Base-by-base conservation (phyloP, 768 basidiomycete species). In the Chalciporus piperatus region DNA sequence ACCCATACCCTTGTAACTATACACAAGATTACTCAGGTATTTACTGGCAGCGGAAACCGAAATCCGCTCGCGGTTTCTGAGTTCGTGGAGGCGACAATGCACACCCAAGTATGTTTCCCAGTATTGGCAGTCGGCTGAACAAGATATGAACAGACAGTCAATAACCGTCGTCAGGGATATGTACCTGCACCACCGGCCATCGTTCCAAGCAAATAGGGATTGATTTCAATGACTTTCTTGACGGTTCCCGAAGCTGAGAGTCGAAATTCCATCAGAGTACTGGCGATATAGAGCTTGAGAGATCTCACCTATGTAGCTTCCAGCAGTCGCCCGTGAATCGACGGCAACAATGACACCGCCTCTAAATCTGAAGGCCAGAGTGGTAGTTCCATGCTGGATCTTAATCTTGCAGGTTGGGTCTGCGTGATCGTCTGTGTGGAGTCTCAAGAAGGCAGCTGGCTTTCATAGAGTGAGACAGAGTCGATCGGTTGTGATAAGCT, bases 91-190 rank as follows among this genome's bases (percentile, higher is more conserved):
- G 46, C 97, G 86, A 71, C 96, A 98, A 64, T 98, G 94, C 64
- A 97, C 92, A 45, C 97, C 97, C 59, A 99, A 87, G 70, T 98
- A 99, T 17, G 97, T 99, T 70, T 99, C 97, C 97, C 96, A 98
- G 74, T 83, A 93, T 65, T 96, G 92, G 63, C 93, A 94, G 68
- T 95, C 92, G 49, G 93, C 92, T 91, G 56, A n/a, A 57, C 40
- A 37, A 37, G 47, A 19, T 49, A 54, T 27, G 55, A 43, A 61
- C 37, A 9, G 2, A 41, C 27, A 17, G 32, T 9, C 23, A 42
- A 48, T 48, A 11, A 55, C 33, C 49, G 2, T 10, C n/a, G 28
- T 33, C 30, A 16, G 27, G 38, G 47, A 20, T 45, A 76, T 79
- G 58, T 65, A 85, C 94, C 96, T 61, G 97, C 97, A 71, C 96